phyloP scores from a whole-genome alignment of 331 rosid genomes.

The Rhamnella rubrinervis region DNA sequence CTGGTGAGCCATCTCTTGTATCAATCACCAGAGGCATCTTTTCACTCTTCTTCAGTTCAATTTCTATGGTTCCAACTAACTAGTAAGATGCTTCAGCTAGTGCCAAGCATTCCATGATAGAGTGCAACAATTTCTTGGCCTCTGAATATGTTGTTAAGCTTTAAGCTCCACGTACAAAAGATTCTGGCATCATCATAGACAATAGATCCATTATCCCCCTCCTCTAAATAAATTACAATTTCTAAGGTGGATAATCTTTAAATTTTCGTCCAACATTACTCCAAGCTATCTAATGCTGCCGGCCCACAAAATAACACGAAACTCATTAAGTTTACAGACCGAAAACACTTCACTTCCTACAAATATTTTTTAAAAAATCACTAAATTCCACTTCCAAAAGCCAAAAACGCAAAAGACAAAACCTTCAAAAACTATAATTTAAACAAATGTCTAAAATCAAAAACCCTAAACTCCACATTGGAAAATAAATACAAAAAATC shows the following conservation, averaged over 20 bases:
- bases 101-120: not conserved
- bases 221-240: not conserved
- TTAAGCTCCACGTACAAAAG: not conserved
- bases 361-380: not conserved
- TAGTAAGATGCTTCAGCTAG: not conserved
- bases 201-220: not conserved
- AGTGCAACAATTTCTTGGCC: not conserved
- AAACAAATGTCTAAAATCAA: conserved; percentile 20
- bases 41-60: not conserved
- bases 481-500: not conserved
- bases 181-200: not conserved
- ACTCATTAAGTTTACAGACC: too few relatives aligned
- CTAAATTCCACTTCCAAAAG: not conserved
- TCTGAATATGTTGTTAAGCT: not conserved
- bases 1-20: not conserved
- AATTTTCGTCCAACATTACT: too few relatives aligned
- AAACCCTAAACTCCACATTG: conserved; percentile 29
- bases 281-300: too few relatives aligned
- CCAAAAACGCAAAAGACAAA: not conserved
- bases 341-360: too few relatives aligned
- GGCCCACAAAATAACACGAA: too few relatives aligned
- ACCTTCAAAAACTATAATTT: not conserved
- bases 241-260: not conserved
- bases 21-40: not conserved
- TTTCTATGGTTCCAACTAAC: not conserved